A percentile compares a stretch with the other conserved stretches of the same genome.
phyloP scores from a whole-genome alignment of 2,329 filamentous ascomycete genomes.

The Aureobasidium sp. region DNA sequence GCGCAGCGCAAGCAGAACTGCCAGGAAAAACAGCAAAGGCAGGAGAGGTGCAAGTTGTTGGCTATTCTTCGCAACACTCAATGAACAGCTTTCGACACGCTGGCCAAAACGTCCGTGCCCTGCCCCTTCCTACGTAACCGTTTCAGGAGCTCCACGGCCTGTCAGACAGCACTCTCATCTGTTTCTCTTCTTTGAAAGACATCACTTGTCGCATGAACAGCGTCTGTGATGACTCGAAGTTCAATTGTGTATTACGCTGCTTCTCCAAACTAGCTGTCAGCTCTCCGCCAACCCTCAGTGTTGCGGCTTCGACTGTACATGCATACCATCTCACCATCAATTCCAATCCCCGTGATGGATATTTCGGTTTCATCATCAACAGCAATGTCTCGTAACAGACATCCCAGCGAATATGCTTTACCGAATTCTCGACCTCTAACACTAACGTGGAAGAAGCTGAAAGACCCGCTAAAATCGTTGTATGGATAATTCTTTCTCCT shows the following conservation, averaged over 20 bases:
- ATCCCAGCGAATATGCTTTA: constrained; percentile 29
- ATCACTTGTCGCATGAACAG: too few species aligned
- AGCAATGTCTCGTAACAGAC: neutral
- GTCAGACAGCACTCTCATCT: neutral
- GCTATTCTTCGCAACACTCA: neutral
- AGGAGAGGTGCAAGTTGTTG: neutral
- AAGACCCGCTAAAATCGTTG: constrained; percentile 31
- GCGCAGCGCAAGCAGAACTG: neutral
- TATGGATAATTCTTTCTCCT: constrained; percentile 22
- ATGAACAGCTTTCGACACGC: constrained; percentile 1
- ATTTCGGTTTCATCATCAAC: constrained; percentile 15
- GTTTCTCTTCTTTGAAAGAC: too few species aligned
- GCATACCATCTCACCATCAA: constrained; percentile 24
- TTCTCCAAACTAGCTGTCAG: constrained; percentile 9
- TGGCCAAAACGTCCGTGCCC: neutral
- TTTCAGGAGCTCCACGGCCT: neutral
- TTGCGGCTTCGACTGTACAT: neutral
- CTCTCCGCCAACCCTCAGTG: neutral
- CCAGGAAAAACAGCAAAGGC: neutral
- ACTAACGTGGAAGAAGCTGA: constrained; percentile 28
- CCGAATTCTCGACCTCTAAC: constrained; percentile 24
- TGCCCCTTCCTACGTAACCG: neutral
- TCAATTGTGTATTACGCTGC: neutral
- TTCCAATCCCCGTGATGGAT: constrained; percentile 25
- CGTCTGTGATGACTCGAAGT: too few species aligned